phyloP scores from a whole-genome alignment of 176 grass and related monocot species.

The Puya raimondii region DNA sequence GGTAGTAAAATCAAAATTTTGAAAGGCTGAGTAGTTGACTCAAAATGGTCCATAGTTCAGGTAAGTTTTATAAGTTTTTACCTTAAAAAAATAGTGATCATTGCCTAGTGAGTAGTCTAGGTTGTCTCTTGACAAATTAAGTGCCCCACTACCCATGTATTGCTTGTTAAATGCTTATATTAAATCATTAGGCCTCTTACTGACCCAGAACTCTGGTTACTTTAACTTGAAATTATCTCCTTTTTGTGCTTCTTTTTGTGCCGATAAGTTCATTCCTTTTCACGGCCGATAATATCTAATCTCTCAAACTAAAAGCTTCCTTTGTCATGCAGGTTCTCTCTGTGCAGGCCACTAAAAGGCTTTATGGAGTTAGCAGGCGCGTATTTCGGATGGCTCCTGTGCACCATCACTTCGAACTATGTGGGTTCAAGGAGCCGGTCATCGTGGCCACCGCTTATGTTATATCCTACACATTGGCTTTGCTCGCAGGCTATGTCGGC shows the following conservation, averaged over 20 bases:
- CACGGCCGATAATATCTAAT: not conserved
- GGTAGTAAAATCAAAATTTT: too few species aligned
- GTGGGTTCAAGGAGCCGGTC: conserved; percentile 60
- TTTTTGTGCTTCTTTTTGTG: not conserved
- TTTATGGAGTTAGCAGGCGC: conserved; percentile 24
- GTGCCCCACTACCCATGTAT: too few species aligned
- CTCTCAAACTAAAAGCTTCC: not conserved
- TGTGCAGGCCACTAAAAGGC: conserved; percentile 24
- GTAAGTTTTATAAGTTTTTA: too few species aligned
- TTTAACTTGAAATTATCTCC: not conserved
- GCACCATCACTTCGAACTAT: conserved; percentile 46
- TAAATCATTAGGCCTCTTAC: too few species aligned
- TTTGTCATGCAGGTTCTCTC: conserved; percentile 40
- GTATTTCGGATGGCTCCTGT: conserved; percentile 31
- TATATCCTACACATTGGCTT: conserved; percentile 54
- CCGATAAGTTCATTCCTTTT: conserved; percentile 6
- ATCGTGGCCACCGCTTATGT: conserved; percentile 68
- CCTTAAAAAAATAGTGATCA: too few species aligned
- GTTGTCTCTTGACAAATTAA: too few species aligned
- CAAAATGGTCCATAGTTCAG: too few species aligned
- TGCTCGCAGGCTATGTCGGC: conserved; percentile 71
- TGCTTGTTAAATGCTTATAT: too few species aligned
- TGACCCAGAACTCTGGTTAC: too few species aligned
- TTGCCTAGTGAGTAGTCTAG: too few species aligned
- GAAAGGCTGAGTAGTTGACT: too few species aligned